Base-by-base conservation (phyloP, 2,329 filamentous ascomycete genomes). In the Monilinia laxa region DNA sequence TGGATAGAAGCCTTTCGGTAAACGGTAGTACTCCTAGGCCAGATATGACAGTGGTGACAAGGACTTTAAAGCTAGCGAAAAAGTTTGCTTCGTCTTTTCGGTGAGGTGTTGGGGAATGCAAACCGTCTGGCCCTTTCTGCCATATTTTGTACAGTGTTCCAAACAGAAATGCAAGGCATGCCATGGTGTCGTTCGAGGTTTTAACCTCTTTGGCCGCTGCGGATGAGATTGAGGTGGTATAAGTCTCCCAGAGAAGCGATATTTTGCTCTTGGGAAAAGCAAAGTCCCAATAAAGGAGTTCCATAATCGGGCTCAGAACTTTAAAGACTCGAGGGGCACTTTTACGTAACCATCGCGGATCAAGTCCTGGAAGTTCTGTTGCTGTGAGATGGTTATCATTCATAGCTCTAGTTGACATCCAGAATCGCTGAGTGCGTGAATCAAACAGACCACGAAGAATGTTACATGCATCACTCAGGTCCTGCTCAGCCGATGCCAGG, bases 181-280 rank as follows among this genome's bases (percentile, higher is more conserved):
- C 85, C 74, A 91, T 90, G 1, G 93, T 91, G 69, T 98, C 94
- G 16, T 85, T 85, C 0, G 92, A 93, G 9, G 93, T 88, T 73
- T 94, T 96, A 72, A 99, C 90, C 77, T 99, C 95, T 78, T 97
- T 96, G 53, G 83, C 84, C 31, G 89, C 89, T 51, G 90, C 90
- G 59, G 85, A 84, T 2, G 87, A 84, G 35, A 93, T 80, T 1
- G 88, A 85, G 4, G 81, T 79, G 54, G 91, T 81, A 16, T 92
- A 80, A 1, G 84, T 81, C 38, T 80, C 77, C 89, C 89, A 91
- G 49, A 91, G 80, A 10, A 78, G 80, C 59, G 78, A 80, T 0
- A 80, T 75, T 12, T 78, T 72, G 70, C 85, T 90, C 84, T 84
- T 81, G 62, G 84, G 81, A 60, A 86, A 81, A 11, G 85, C 82